Percentiles rank a stretch among this genome's conserved stretches.
Evolutionary conservation across 1,139 yeast genomes (phyloP).

Genomic region (Nakaseomyces sp.): DNA sequence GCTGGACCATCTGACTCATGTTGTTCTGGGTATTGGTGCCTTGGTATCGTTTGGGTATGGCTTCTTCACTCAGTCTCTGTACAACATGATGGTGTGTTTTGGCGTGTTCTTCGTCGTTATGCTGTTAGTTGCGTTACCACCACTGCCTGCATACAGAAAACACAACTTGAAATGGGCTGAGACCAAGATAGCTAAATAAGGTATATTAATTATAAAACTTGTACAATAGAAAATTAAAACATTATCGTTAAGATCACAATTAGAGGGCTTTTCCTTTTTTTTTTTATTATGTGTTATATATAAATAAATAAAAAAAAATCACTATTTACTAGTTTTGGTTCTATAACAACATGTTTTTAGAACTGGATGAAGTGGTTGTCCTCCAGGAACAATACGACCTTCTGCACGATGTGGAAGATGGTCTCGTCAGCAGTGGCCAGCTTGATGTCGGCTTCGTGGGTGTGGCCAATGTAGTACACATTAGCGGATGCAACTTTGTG

Average conservation of each 20-base stretch:
- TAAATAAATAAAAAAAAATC: neutral
- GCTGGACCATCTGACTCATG: slow-evolving; percentile 13
- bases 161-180: slow-evolving; percentile 23
- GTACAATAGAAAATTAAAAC: too few relatives aligned
- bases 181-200: slow-evolving; percentile 11
- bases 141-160: slow-evolving; percentile 25
- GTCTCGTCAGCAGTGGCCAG: slow-evolving; percentile 44
- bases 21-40: slow-evolving; percentile 16
- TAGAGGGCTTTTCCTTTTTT: too few relatives aligned
- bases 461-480: slow-evolving; percentile 41
- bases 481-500: slow-evolving; percentile 38
- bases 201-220: too few relatives aligned
- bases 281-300: too few relatives aligned
- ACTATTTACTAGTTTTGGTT: neutral
- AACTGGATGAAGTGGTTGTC: slow-evolving; percentile 67
- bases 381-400: slow-evolving; percentile 61
- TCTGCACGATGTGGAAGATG: slow-evolving; percentile 57
- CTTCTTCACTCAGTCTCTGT: slow-evolving; percentile 20
- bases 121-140: slow-evolving; percentile 20
- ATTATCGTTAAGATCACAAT: too few relatives aligned
- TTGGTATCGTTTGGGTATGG: slow-evolving; percentile 21
- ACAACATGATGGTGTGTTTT: slow-evolving; percentile 15
- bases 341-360: slow-evolving; percentile 14
- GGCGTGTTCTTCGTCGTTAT: slow-evolving; percentile 14
- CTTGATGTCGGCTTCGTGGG: slow-evolving; percentile 42